A percentile compares a stretch with the other conserved stretches of the same genome.
Evolutionary conservation across 768 basidiomycete species (phyloP).

Genomic region (Russula foetens): DNA sequence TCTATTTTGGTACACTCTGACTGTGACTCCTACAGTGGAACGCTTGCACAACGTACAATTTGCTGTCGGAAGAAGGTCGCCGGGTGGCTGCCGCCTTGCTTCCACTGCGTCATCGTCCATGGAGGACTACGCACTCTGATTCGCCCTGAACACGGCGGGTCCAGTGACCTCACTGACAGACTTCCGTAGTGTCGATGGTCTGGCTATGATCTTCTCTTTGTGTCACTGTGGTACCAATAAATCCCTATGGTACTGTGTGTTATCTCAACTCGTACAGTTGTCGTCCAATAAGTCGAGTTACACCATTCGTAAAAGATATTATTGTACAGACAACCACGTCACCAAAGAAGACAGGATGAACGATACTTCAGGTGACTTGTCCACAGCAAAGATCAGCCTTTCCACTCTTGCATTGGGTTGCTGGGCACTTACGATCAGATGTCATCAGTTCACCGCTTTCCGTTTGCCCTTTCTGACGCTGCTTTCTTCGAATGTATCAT

Average conservation of each 20-base stretch:
- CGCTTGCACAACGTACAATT: slow-evolving; percentile 92
- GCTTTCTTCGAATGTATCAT: slow-evolving; percentile 27
- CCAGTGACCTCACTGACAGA: not conserved
- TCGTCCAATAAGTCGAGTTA: not conserved
- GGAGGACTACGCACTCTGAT: slow-evolving; percentile 31
- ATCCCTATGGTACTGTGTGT: not conserved
- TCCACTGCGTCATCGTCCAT: slow-evolving; percentile 48
- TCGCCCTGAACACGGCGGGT: not conserved
- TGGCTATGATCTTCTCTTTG: not conserved
- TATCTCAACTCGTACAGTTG: not conserved
- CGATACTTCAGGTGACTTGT: not conserved
- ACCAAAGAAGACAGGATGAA: not conserved
- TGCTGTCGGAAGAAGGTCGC: slow-evolving; percentile 88
- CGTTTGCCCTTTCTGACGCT: slow-evolving; percentile 54
- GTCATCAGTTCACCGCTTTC: slow-evolving; percentile 35
- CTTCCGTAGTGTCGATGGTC: not conserved
- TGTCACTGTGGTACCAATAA: not conserved
- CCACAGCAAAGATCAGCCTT: not conserved
- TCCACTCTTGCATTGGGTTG: not conserved
- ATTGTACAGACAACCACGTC: not conserved
- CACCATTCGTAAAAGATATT: not conserved
- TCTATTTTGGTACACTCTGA: not conserved
- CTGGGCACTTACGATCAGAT: not conserved
- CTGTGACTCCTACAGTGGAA: slow-evolving; percentile 48
- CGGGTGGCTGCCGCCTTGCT: slow-evolving; percentile 88